A percentile compares a stretch with the other conserved stretches of the same genome.
phyloP scores from a whole-genome alignment of 176 grass and related monocot genomes.

The Zoysia japonica region DNA sequence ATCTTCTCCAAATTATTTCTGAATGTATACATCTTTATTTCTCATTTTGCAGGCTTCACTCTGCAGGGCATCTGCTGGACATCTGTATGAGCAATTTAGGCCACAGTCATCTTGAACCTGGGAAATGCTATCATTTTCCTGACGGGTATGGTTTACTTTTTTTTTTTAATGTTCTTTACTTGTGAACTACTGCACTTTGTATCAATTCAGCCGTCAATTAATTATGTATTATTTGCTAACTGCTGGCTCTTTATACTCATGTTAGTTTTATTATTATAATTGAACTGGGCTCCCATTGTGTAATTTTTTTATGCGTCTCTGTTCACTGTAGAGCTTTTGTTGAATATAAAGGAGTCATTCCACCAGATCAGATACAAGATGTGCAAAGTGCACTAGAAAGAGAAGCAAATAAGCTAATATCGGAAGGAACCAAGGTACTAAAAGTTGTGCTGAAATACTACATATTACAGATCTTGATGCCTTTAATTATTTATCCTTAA shows the following conservation, averaged over 20 bases:
- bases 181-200: not conserved
- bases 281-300: constrained; percentile 14
- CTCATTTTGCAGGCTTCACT: constrained; percentile 71
- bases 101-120: constrained; percentile 63
- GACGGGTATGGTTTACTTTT: constrained; percentile 60
- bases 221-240: not conserved
- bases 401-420: constrained; percentile 74
- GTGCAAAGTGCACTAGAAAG: constrained; percentile 67
- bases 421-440: constrained; percentile 60
- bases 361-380: constrained; percentile 52
- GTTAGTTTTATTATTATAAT: constrained; percentile 18
- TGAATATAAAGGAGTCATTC: constrained; percentile 79
- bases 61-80: constrained; percentile 91
- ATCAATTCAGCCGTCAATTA: not conserved
- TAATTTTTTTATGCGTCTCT: not conserved
- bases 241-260: not conserved
- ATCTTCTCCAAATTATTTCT: not conserved
- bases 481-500: constrained; percentile 20
- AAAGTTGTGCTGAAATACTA: constrained; percentile 1
- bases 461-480: not conserved
- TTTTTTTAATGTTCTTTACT: not conserved
- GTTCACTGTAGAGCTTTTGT: constrained; percentile 54
- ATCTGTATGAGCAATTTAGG: constrained; percentile 60
- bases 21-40: not conserved
- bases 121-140: constrained; percentile 80